Base-by-base conservation (phyloP, 2,329 filamentous ascomycete species). In the Curvularia sp. region DNA sequence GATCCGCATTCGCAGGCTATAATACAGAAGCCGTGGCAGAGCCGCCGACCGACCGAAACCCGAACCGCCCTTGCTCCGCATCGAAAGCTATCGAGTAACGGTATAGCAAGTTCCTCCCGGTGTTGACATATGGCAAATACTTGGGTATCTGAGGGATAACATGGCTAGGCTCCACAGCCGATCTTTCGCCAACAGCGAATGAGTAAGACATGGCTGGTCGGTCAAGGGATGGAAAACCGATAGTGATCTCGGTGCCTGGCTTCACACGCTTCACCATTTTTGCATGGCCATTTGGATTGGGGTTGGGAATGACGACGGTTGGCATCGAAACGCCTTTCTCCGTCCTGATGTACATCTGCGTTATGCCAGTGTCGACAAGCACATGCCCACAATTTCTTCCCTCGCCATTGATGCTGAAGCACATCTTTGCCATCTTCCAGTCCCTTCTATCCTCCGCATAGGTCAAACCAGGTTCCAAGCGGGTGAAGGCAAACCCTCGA, bases 11-110 rank as follows among this genome's bases (percentile, higher is more conserved):
- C 39, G 50, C 50, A 48, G 27, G 30, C 57, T 65, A 67, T 34
- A 71, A 49, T 49, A 64, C 62, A 55, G 61, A 63, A 18, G 51
- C 56, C 48, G 65, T 55, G 49, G 51, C 60, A 39, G 54, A 52
- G 15, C 12, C 61, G 46, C 48, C 61, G 21, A 61, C 59, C n/a
- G 64, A 60, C 41, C 67, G 71, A 54, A 76, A 69, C 4, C 74
- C 74, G 43, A 76, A 74, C 3, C 67, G 69, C 36, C 74, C 74
- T 10, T 57, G 66, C 10, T 64, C 54, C 13, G 74, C 74, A 53
- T 77, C 74, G 39, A 75, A 77, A 8, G 71, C 72, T 60, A 76
- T 67, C n/a, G 68, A 69, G 42, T 71, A 73, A 27, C 71, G 64
- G 50, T 62, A 68, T 13, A 77, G 56, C 46, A 76, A 70, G 49